These are phyloP conservation scores for Aspergillus pseudonomiae DNA, from an alignment of 2,329 filamentous ascomycete genomes.

Conservation along the genomic window DNA sequence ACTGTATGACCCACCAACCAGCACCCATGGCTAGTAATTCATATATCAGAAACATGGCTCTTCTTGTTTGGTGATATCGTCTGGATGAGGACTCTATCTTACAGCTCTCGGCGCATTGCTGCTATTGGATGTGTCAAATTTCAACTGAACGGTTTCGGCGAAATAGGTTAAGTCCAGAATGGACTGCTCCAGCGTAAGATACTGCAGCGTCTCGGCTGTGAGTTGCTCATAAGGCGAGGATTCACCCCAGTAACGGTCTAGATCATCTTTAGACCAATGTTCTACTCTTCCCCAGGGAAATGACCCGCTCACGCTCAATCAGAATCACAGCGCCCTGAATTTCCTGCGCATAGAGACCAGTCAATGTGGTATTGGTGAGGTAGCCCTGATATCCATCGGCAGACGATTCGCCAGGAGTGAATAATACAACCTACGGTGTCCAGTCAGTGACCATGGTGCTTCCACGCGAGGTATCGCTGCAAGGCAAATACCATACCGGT, in stretches of 20 bases:
- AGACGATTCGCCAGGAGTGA: slow-evolving; percentile 57
- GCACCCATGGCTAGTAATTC: slow-evolving; percentile 55
- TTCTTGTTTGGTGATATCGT: too few species aligned
- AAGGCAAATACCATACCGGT: slow-evolving; percentile 44
- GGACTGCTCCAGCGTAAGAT: slow-evolving; percentile 57
- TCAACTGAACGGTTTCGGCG: slow-evolving; percentile 55
- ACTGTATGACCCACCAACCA: slow-evolving; percentile 60
- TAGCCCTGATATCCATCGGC: slow-evolving; percentile 54
- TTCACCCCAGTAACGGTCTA: slow-evolving; percentile 61
- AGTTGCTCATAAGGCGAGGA: slow-evolving; percentile 57
- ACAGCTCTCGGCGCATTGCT: not conserved
- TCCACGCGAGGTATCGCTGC: not conserved
- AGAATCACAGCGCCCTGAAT: slow-evolving; percentile 58
- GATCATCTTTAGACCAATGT: not conserved
- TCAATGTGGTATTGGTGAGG: slow-evolving; percentile 53
- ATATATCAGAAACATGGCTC: slow-evolving; percentile 41
- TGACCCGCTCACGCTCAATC: slow-evolving; percentile 52
- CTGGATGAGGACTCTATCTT: not conserved
- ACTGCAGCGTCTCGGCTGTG: slow-evolving; percentile 57
- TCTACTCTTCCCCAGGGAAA: not conserved
- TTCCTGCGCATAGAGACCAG: slow-evolving; percentile 55
- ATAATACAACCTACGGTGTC: slow-evolving; percentile 47
- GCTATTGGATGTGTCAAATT: slow-evolving; percentile 35
- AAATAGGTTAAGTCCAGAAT: slow-evolving; percentile 59
- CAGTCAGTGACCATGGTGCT: not conserved